Percentiles rank a stretch among this genome's conserved stretches.
Conservation (phyloP, 148 eudicot species). For the Vaccinium darrowii region DNA sequence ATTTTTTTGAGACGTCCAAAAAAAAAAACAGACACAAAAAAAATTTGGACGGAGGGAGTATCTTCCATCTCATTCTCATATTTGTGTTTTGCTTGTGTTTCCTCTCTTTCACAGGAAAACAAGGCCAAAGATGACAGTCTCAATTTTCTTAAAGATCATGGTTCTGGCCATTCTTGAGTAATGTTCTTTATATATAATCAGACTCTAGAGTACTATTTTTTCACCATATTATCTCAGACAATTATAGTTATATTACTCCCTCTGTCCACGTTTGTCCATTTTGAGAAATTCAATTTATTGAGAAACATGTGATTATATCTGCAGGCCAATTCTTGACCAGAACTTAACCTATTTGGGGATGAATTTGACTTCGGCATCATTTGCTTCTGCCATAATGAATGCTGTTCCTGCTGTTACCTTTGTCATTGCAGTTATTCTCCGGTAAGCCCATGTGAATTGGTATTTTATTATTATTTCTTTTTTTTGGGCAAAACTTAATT, state of each 20-base stretch:
- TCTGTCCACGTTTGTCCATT: no score
- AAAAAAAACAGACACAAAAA: no score
- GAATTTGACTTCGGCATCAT: conserved; percentile 47
- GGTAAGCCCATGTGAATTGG: conserved; percentile 26
- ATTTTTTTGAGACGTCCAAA: no score
- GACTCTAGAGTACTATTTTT: no score
- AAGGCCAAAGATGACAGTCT: conserved; percentile 67
- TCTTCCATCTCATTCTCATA: background rate
- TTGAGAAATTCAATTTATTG: no score
- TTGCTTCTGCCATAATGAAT: conserved; percentile 50
- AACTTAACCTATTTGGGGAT: conserved; percentile 55
- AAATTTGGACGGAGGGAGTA: no score
- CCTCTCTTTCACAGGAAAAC: conserved; percentile 38
- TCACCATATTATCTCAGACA: no score
- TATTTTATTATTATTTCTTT: background rate
- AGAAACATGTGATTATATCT: background rate
- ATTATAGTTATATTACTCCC: no score
- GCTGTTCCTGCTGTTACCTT: conserved; percentile 60
- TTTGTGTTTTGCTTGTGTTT: background rate
- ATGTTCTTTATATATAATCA: background rate
- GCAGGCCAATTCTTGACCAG: conserved; percentile 65
- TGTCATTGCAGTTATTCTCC: conserved; percentile 53
- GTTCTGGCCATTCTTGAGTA: conserved; percentile 44
- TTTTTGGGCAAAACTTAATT: no score
- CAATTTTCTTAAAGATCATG: conserved; percentile 39